phyloP scores from a whole-genome alignment of 805 yeast genomes.

The Metschnikowia kunwiensis region DNA sequence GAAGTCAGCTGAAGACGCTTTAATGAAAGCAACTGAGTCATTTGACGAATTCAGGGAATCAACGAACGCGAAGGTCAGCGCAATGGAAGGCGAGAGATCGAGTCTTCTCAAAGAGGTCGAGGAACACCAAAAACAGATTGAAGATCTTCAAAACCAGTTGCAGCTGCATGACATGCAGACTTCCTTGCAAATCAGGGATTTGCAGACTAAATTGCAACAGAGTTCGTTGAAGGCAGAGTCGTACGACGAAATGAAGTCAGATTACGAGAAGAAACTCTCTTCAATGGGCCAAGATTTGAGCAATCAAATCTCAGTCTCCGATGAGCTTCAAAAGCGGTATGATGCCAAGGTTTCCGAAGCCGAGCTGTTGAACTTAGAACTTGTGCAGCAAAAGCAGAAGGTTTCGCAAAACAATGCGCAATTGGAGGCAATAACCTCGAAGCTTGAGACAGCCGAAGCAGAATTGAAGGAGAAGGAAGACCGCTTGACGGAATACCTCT shows the following conservation, averaged over 20 bases:
- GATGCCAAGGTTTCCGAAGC: slow-evolving; percentile 21
- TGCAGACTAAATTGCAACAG: slow-evolving; percentile 22
- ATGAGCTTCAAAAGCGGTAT: slow-evolving; percentile 51
- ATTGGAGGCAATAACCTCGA: slow-evolving; percentile 5
- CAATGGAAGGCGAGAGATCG: slow-evolving; percentile 26
- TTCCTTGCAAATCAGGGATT: slow-evolving; percentile 13
- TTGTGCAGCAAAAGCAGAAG: slow-evolving; percentile 12
- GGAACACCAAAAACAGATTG: slow-evolving; percentile 9
- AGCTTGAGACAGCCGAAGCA: slow-evolving; percentile 22
- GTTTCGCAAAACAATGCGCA: neutral
- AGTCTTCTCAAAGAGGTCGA: slow-evolving; percentile 20
- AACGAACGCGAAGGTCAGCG: slow-evolving; percentile 21
- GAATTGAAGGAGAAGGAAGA: slow-evolving; percentile 45
- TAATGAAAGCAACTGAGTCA: slow-evolving; percentile 50
- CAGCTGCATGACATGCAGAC: slow-evolving; percentile 5
- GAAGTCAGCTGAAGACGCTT: slow-evolving; percentile 62
- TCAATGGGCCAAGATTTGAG: slow-evolving; percentile 30
- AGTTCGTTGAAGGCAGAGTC: slow-evolving; percentile 32
- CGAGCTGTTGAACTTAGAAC: slow-evolving; percentile 13
- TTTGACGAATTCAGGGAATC: slow-evolving; percentile 43
- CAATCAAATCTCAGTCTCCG: slow-evolving; percentile 45
- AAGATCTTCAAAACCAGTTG: slow-evolving; percentile 6
- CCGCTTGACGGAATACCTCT: slow-evolving; percentile 21
- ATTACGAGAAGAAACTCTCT: slow-evolving; percentile 30
- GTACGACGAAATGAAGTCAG: slow-evolving; percentile 32